Evolutionary conservation across 257 asterid genomes (phyloP).

Genomic region (Nicotiana noctiflora): DNA sequence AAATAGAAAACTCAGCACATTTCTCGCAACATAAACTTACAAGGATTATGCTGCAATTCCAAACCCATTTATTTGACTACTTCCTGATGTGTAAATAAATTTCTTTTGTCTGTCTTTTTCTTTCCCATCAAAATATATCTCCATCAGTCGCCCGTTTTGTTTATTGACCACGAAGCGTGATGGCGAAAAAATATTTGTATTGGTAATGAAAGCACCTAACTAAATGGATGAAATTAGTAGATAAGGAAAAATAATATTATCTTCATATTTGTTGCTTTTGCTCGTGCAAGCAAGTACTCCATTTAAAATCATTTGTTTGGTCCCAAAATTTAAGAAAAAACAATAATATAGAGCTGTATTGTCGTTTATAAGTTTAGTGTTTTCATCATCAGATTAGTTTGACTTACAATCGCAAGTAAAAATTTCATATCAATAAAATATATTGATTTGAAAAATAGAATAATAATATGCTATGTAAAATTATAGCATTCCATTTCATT

Average conservation of each 20-base stretch:
- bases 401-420: not conserved
- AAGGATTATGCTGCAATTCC: not conserved
- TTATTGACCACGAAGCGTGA: not conserved
- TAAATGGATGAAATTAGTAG: not conserved
- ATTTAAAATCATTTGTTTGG: not conserved
- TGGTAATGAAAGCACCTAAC: not conserved
- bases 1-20: not conserved
- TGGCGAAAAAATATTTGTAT: not conserved
- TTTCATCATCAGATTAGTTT: not conserved
- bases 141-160: not conserved
- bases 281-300: slow-evolving; percentile 2
- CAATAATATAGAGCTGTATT: too few relatives aligned
- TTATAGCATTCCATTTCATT: too few relatives aligned
- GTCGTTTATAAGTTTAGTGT: not conserved
- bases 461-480: too few relatives aligned
- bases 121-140: not conserved
- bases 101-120: not conserved
- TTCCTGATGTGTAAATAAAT: not conserved
- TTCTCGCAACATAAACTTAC: not conserved
- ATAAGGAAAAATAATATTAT: not conserved
- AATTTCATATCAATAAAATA: too few relatives aligned
- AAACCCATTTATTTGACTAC: not conserved
- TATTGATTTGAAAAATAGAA: too few relatives aligned
- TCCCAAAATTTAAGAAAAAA: not conserved
- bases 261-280: not conserved